Conservation (phyloP, 2,329 filamentous ascomycete genomes). For the Celoporthe dispersa region DNA sequence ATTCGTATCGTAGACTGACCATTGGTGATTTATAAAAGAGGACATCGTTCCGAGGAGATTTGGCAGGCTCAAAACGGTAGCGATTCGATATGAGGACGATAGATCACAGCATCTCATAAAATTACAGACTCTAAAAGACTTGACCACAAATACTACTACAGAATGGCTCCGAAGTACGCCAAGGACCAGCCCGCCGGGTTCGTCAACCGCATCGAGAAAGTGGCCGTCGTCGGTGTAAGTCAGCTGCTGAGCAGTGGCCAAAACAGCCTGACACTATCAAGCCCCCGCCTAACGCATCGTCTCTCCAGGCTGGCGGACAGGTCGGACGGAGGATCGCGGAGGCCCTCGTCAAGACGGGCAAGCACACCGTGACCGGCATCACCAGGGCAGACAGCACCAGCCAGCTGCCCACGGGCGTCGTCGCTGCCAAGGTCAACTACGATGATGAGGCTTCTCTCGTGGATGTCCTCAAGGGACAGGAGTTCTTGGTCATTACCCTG, state of each 20-base stretch:
- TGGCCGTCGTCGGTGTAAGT: constrained; percentile 36
- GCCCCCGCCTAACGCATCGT: constrained; percentile 8
- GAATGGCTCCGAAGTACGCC: constrained; percentile 19
- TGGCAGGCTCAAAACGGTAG: background rate
- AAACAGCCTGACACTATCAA: background rate
- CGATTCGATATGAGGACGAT: background rate
- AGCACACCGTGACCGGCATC: constrained; percentile 55
- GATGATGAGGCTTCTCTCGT: constrained; percentile 41
- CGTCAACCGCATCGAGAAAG: constrained; percentile 33
- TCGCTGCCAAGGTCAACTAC: constrained; percentile 51
- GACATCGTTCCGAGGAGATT: background rate
- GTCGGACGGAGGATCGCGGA: constrained; percentile 33
- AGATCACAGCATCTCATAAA: background rate
- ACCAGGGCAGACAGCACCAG: constrained; percentile 48
- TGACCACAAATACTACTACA: background rate
- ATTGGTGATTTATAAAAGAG: background rate
- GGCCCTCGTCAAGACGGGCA: constrained; percentile 47
- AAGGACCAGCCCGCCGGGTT: constrained; percentile 25
- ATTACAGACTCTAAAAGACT: too few relatives aligned
- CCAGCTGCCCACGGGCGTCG: constrained; percentile 45
- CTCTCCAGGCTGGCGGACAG: constrained; percentile 32
- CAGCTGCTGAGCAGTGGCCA: background rate
- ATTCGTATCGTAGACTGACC: background rate
- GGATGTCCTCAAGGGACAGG: constrained; percentile 39
- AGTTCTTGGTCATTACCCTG: constrained; percentile 46